A percentile compares a stretch with the other conserved stretches of the same genome.
phyloP scores from a whole-genome alignment of 768 basidiomycete genomes.

The Tricholoma flavovirens region DNA sequence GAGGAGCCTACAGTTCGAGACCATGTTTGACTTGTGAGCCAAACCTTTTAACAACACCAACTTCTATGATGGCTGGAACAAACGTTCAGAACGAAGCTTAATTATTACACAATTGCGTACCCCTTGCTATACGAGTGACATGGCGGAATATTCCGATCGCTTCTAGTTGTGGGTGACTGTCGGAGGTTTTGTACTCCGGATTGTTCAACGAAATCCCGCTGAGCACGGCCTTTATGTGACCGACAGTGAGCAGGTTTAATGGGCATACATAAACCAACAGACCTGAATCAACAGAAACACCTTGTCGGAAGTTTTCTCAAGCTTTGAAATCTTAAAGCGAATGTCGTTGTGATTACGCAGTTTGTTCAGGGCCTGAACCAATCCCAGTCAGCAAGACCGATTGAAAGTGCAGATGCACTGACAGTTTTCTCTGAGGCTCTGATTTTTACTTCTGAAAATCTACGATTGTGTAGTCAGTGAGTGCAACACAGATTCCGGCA shows the following conservation, averaged over 20 bases:
- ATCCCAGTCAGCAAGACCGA: background rate
- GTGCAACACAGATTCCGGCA: background rate
- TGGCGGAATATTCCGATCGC: constrained; percentile 69
- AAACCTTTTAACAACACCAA: constrained; percentile 57
- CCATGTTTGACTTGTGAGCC: constrained; percentile 69
- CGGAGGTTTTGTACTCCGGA: constrained; percentile 63
- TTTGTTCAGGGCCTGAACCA: constrained; percentile 51
- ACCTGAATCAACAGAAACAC: constrained; percentile 79
- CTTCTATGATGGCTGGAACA: constrained; percentile 65
- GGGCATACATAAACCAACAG: constrained; percentile 1
- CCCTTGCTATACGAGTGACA: constrained; percentile 68
- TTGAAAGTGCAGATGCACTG: background rate
- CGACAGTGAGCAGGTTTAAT: background rate
- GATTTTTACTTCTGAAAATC: constrained; percentile 63
- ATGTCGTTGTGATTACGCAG: constrained; percentile 71
- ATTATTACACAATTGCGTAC: constrained; percentile 27
- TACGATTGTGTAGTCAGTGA: constrained; percentile 20
- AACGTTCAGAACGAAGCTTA: constrained; percentile 1
- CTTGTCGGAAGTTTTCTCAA: constrained; percentile 71
- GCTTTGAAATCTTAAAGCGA: constrained; percentile 66
- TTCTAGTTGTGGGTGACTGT: constrained; percentile 71
- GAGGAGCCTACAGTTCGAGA: constrained; percentile 60
- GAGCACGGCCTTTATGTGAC: constrained; percentile 53
- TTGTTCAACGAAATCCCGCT: constrained; percentile 64
- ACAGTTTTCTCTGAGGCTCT: constrained; percentile 76